Evolutionary conservation across 1,139 yeast species (phyloP).

Genomic region (Debaryomyces sp.): DNA sequence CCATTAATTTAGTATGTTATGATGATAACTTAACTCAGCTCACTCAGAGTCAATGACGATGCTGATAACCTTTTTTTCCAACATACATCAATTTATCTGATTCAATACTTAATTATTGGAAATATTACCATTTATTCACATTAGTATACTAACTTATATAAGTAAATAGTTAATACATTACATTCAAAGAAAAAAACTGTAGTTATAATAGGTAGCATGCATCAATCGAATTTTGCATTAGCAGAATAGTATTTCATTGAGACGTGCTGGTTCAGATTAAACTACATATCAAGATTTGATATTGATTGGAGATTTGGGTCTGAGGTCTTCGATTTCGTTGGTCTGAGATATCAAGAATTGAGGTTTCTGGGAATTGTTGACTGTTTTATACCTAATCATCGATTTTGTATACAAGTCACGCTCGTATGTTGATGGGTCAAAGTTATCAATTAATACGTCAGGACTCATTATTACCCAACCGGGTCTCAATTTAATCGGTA

Average conservation of each 20-base stretch:
- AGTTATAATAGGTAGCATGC: background rate
- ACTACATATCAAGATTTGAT: slow-evolving; percentile 1
- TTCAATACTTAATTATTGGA: slow-evolving; percentile 6
- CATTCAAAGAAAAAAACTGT: background rate
- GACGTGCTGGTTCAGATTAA: background rate
- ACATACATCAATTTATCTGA: slow-evolving; percentile 45
- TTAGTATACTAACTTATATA: slow-evolving; percentile 7
- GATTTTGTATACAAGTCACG: slow-evolving; percentile 38
- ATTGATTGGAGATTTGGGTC: slow-evolving; percentile 58
- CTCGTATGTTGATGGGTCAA: slow-evolving; percentile 41
- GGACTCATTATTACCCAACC: slow-evolving; percentile 96
- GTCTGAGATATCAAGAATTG: slow-evolving; percentile 63
- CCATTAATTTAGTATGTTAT: slow-evolving; percentile 21
- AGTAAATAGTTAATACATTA: background rate
- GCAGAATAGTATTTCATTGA: background rate
- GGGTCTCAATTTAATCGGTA: slow-evolving; percentile 70
- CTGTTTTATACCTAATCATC: slow-evolving; percentile 29
- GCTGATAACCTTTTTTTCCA: slow-evolving; percentile 53
- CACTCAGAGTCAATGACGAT: slow-evolving; percentile 53
- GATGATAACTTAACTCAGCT: slow-evolving; percentile 59
- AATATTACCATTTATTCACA: background rate
- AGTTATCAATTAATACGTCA: slow-evolving; percentile 74
- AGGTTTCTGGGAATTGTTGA: slow-evolving; percentile 20
- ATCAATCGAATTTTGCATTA: background rate
- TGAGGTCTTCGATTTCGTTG: slow-evolving; percentile 70